Evolutionary conservation across 768 basidiomycete species (phyloP).

Genomic region (Leucogyrophana mollusca): DNA sequence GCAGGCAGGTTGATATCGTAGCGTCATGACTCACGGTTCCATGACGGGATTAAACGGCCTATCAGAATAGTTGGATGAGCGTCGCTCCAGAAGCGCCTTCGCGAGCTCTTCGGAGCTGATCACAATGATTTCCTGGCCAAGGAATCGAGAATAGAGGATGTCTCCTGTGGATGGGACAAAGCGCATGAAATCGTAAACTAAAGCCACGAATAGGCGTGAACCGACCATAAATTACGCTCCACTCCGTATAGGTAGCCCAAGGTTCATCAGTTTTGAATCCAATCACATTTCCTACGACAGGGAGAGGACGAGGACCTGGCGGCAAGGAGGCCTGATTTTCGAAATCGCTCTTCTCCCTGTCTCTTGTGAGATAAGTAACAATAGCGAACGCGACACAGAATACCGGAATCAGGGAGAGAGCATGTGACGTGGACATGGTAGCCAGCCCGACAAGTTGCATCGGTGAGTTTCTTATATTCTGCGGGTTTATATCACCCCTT

Average conservation of each 20-base stretch:
- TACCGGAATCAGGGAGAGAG: no score
- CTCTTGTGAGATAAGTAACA: no score
- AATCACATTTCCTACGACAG: background rate
- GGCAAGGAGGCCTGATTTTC: slow-evolving; percentile 1
- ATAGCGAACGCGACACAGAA: no score
- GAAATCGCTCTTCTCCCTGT: no score
- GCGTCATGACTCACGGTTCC: slow-evolving; percentile 15
- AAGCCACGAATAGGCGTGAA: background rate
- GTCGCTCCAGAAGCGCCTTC: slow-evolving; percentile 27
- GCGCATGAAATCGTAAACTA: background rate
- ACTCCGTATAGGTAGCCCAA: background rate
- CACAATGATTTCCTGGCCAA: slow-evolving; percentile 2
- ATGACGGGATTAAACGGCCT: slow-evolving; percentile 12
- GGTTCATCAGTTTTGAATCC: background rate
- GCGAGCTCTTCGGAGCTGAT: slow-evolving; percentile 24
- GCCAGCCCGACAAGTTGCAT: no score
- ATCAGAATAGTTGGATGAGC: slow-evolving; percentile 17
- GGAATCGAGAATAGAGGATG: background rate
- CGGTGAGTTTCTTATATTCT: no score
- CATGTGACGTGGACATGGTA: no score
- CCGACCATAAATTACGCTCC: background rate
- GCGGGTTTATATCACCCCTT: no score
- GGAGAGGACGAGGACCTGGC: background rate
- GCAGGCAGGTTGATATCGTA: background rate
- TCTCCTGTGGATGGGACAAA: background rate